phyloP scores from a whole-genome alignment of 140 eudicot genomes.

The Erigeron philadelphicus region DNA sequence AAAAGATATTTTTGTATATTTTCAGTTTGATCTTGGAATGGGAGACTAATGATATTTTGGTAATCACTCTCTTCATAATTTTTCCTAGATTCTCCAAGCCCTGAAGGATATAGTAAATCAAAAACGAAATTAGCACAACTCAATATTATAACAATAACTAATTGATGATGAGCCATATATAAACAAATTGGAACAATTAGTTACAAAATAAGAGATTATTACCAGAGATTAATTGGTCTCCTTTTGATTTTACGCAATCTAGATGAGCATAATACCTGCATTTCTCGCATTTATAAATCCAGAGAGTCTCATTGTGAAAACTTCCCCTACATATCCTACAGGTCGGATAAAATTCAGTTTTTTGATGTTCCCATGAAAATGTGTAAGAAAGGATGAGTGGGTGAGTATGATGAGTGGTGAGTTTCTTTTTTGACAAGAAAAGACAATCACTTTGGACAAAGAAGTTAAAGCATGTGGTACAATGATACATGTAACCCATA shows the following conservation, averaged over 20 bases:
- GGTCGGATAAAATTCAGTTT: not conserved
- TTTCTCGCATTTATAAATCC: not conserved
- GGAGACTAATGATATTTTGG: not conserved
- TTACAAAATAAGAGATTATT: not conserved
- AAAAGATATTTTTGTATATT: conserved; percentile 1
- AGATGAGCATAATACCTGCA: not conserved
- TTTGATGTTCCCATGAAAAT: not conserved
- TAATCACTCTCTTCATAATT: not conserved
- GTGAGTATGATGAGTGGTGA: not conserved
- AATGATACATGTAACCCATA: not conserved
- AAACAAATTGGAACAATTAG: not conserved
- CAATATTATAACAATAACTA: too few relatives aligned
- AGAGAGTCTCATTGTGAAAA: not conserved
- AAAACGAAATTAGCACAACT: not conserved
- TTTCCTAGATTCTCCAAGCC: not conserved
- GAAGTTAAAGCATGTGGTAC: not conserved
- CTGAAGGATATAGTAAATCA: not conserved
- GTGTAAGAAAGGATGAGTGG: not conserved
- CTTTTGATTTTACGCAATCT: not conserved
- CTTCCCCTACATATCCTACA: not conserved
- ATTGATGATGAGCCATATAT: not conserved
- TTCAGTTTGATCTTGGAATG: conserved; percentile 1
- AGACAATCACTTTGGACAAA: not conserved
- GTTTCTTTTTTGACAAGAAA: not conserved
- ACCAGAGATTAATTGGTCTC: not conserved